A percentile compares a stretch with the other conserved stretches of the same genome.
phyloP scores from a whole-genome alignment of 139 green algal species.

The Chlamydomonas eustigma region DNA sequence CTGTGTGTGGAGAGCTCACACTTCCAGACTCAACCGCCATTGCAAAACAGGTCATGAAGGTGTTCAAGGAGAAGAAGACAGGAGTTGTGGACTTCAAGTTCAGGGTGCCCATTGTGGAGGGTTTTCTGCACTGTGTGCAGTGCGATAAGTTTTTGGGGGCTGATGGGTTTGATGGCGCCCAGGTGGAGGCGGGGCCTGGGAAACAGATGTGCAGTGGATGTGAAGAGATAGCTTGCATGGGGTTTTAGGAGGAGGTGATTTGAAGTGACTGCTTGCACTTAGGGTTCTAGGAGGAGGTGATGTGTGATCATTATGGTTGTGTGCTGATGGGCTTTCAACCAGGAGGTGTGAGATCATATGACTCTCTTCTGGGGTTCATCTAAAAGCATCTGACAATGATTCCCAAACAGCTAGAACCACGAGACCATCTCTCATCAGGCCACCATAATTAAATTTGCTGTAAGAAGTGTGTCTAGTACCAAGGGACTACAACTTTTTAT shows the following conservation, averaged over 20 bases:
- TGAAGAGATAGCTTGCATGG: background rate
- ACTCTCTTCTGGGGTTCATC: too few species aligned
- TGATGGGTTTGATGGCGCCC: background rate
- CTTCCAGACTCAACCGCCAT: slow-evolving; percentile 1
- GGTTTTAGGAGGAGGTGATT: background rate
- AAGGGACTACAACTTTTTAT: too few species aligned
- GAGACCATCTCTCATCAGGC: too few species aligned
- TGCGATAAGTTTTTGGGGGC: slow-evolving; percentile 2
- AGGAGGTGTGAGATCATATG: too few species aligned
- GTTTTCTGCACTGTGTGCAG: background rate
- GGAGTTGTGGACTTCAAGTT: slow-evolving; percentile 4
- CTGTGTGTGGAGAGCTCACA: background rate
- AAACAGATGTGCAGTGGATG: slow-evolving; percentile 9
- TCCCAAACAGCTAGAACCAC: too few species aligned
- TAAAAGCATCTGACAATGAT: too few species aligned
- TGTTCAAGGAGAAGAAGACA: slow-evolving; percentile 15
- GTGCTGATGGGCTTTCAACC: too few species aligned
- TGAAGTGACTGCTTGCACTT: too few species aligned
- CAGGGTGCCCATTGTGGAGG: background rate
- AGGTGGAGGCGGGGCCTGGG: slow-evolving; percentile 6
- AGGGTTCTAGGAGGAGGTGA: too few species aligned
- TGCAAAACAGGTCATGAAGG: background rate
- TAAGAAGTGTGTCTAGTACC: too few species aligned
- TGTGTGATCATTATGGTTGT: too few species aligned
- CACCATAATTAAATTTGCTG: too few species aligned